Base-by-base conservation (phyloP, 768 basidiomycete species). In the Phanerodontia chrysosporium region DNA sequence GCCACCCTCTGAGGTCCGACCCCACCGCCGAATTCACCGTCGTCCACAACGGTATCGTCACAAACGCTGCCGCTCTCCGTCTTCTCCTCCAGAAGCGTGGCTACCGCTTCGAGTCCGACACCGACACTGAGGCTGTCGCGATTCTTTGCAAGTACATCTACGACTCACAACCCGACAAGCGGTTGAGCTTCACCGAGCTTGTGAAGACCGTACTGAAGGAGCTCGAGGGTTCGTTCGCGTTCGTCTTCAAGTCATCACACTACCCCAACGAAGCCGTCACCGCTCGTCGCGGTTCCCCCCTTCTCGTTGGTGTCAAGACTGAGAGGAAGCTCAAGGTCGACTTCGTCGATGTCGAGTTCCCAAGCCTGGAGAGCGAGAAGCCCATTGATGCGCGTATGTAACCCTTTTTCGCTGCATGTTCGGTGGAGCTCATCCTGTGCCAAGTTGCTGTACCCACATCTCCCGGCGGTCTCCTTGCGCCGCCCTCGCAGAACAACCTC, bases 291-390 rank as follows among this genome's bases (percentile, higher is more conserved):
- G 97, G 97, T 66, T 98, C 96, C 14, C 97, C 97, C 28, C 85
- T 99, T 29, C 76, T 98, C 58, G 85, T 99, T 69, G 97, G 97
- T 77, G 96, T 99, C 70, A 98, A 98, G 87, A 98, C 97, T 18
- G 96, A 99, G 72, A 95, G 97, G 83, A 98, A 98, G 76, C 83
- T 99, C 68, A 99, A 99, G 80, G 96, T 98, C 39, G 97, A 99
- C 77, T 98, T 99, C 66, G 96, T 99, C 49, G 97, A 98, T 75
- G 97, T 99, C 58, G 95, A 98, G 73, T 86, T 98, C 67, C 86
- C 90, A 32, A 86, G 87, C 42, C 89, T 91, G 35, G 74, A 78
- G 4, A 79, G 81, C 54, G 74, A 75, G 60, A 78, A 81, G 63
- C 62, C 64, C 8, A 68, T 71, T 49, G 78, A 80, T 32, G 61